Evolutionary conservation across 2,329 filamentous ascomycete species (phyloP).

Genomic region (Phaeosphaeriaceae sp.): DNA sequence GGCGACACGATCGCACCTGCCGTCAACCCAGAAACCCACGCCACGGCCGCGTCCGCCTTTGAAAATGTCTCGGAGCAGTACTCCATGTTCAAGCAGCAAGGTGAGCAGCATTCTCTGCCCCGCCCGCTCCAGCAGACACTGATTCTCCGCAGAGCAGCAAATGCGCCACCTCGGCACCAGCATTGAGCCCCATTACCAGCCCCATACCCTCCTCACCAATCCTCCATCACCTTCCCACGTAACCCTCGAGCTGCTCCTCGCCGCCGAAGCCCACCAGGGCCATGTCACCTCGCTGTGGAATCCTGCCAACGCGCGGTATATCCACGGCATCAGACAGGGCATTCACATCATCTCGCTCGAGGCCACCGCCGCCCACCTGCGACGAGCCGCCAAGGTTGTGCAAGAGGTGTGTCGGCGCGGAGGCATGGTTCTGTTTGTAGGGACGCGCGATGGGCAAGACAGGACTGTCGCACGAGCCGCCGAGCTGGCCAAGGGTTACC

Average conservation of each 20-base stretch:
- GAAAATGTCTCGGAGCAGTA: conserved; percentile 50
- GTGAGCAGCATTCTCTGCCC: conserved; percentile 23
- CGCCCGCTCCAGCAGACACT: conserved; percentile 5
- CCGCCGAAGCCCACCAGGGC: conserved; percentile 66
- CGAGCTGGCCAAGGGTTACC: conserved; percentile 77
- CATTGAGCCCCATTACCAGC: conserved; percentile 65
- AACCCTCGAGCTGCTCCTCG: conserved; percentile 82
- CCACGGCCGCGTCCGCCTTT: conserved; percentile 15
- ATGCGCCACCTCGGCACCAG: conserved; percentile 48
- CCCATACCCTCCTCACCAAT: conserved; percentile 70
- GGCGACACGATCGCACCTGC: conserved; percentile 22
- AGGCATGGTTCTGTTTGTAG: conserved; percentile 88
- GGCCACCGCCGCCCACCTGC: conserved; percentile 83
- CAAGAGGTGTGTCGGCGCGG: conserved; percentile 83
- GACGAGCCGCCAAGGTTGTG: conserved; percentile 92
- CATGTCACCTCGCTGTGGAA: conserved; percentile 94
- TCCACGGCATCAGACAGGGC: conserved; percentile 85
- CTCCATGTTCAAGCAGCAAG: conserved; percentile 22
- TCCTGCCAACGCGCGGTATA: conserved; percentile 90
- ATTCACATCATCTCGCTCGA: conserved; percentile 95
- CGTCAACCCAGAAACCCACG: conserved; percentile 28
- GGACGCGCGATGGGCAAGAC: conserved; percentile 83
- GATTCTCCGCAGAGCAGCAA: conserved; percentile 39
- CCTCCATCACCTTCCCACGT: conserved; percentile 81
- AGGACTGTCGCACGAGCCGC: conserved; percentile 82